Conservation (phyloP, 176 grass and related monocot species). For the Avena sativa region DNA sequence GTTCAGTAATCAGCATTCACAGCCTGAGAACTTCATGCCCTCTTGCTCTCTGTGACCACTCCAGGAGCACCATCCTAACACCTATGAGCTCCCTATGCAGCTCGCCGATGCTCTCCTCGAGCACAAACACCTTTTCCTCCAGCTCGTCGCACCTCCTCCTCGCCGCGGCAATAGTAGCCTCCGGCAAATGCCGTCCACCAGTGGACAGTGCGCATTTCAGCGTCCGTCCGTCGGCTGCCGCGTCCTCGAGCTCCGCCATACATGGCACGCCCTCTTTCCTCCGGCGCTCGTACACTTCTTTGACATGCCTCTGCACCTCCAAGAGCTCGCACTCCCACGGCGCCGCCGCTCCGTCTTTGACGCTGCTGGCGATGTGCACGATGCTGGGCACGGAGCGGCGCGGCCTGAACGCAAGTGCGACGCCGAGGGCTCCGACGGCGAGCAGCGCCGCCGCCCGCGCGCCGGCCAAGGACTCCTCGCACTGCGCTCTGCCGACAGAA, state of each 20-base stretch:
- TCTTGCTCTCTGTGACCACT: conserved; percentile 49
- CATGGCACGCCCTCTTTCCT: conserved; percentile 60
- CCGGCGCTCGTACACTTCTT: conserved; percentile 74
- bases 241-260: conserved; percentile 76
- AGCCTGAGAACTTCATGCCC: conserved; percentile 40
- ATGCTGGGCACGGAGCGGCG: conserved; percentile 46
- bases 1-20: conserved; percentile 12
- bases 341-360: conserved; percentile 15
- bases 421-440: conserved; percentile 49
- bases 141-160: conserved; percentile 66
- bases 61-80: conserved; percentile 71
- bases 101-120: conserved; percentile 66
- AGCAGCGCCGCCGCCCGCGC: conserved; percentile 60
- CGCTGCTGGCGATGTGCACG: neutral
- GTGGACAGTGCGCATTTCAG: conserved; percentile 36
- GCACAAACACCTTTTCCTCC: conserved; percentile 50
- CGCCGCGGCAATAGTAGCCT: neutral
- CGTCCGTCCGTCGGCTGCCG: conserved; percentile 28
- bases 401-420: conserved; percentile 63
- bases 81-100: conserved; percentile 59
- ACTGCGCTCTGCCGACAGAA: neutral
- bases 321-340: conserved; percentile 66
- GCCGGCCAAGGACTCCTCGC: conserved; percentile 53
- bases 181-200: neutral
- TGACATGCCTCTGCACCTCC: conserved; percentile 66